Evolutionary conservation across 1,139 yeast species (phyloP), one percentile per base, ranked within the genome.

Genomic region (Petasospora rhodanensis): DNA sequence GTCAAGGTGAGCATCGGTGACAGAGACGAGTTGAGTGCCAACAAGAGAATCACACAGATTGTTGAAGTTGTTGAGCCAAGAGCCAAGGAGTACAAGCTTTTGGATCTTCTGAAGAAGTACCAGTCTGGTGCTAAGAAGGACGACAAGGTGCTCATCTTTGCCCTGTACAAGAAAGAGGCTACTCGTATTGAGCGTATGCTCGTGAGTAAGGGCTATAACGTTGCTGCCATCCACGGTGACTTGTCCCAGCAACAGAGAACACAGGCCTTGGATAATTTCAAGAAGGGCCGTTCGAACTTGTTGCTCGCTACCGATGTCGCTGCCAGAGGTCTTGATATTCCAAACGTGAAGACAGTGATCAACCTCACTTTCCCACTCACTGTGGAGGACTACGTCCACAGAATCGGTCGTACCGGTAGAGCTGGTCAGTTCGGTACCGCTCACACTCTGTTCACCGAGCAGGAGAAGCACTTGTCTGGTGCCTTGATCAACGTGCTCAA

Each of bases 361-460:
- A 91, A 91, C 60, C 70, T 93, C 60, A 91, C 98, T 4, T 91
- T 91, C 79, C 99, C 99, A 31, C 73, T 93, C 52, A 91, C 98
- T 0, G 94, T 86, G 16, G 99, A 91, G 63, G 98, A 93, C 64
- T 91, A 91, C 54, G 98, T 91, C 30, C 98, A 91, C 61, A 77
- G 98, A 64, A 91, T 91, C 49, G 98, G 98, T 47, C 81, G 98
- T 70, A 91, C 98, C 13, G 98, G 98, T 42, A 80, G 99, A 66
- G 98, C 98, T 12, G 98, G 98, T 27, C 86, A 83, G 61, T 70
- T 87, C 2, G 99, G 99, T 54, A 76, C 77, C 44, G 95, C 99
- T 14, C 94, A 89, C 56, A 91, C 98, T 2, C 68, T 91, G 35
- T 91, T 91, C 66, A 93, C 99, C 7, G 97, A 89, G 49, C 95